Base-by-base conservation (phyloP, 2,329 filamentous ascomycete species). In the Fusarium anguioides region DNA sequence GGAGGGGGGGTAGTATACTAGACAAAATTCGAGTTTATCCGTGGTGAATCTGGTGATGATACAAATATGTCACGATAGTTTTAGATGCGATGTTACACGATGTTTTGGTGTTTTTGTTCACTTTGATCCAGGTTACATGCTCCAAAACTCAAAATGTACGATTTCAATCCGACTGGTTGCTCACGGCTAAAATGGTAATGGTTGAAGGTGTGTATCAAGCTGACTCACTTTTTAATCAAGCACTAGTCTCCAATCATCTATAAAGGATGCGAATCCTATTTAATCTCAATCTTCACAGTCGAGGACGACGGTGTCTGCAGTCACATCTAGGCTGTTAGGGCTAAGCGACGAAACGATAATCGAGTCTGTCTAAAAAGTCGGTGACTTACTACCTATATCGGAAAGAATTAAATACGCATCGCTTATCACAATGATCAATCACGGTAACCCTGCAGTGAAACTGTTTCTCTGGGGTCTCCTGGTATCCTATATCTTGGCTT, bases 381-480 rank as follows among this genome's bases (percentile, higher is more conserved):
- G 41, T 6, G 31, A 39, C 2, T 6, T 8, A 10, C 6, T 17
- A 5, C 2, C 8, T 9, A 27, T 9, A 18, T 20, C 10, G 20
- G 2, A 14, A 9, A 11, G 8, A 6, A 45, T 23, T 1, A 7
- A 17, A 17, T 2, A 23, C 55, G 36, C 23, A 65, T 61, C 62
- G 40, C 36, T 65, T 65, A 12, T 65, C 65, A 1, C 54, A 54
- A 26, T 56, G 23, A 11, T 84, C 80, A 3, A 73, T 79, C 0
- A 81, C 83, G 1, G 77, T 83, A n/a, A 72, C 76, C 8, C 81
- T 72, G 63, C 84, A 84, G 1, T 75, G 56, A 10, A 77, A 74
- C 47, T 80, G 80, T 63, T 83, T 75, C 50, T 82, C 78, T 2
- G 73, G 68, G 6, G 74, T 78, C 75, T 81, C 76, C 4, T n/a